Evolutionary conservation across 768 basidiomycete species (phyloP), one percentile per base, ranked within the genome.

Genomic region (Hericium alpestre): DNA sequence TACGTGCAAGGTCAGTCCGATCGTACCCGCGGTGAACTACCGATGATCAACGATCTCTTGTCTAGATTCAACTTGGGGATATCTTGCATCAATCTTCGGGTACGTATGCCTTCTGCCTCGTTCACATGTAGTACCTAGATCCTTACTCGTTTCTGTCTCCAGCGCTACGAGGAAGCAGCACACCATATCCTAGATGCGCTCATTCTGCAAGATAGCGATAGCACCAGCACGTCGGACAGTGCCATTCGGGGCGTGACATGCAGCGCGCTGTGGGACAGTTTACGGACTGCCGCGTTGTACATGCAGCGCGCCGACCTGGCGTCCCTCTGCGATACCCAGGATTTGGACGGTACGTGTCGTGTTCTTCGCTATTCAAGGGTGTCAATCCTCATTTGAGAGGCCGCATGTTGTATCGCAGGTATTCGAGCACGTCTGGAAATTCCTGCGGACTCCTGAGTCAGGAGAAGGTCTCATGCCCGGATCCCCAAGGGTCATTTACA

Each of bases 11-110:
- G 89, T 83, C 55, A 56, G 75, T 66, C 1, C 20, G n/a, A 25
- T 49, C 54, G 20, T 39, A 57, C 52, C 53, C 0, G 3, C 27
- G 11, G 18, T 38, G 12, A 46, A 7, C n/a, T 7, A 23, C 7
- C 60, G 4, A 11, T 15, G 38, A 32, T 27, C 61, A 27, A 12
- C 25, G 20, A 15, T 41, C 20, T 38, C 15, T 12, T 50, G 37
- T 20, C 16, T 16, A 93, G 93, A 64, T 96, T 91, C 70, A 96
- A 97, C 70, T 76, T 96, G 15, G 93, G 93, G 20, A 96, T 96
- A 59, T 90, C 92, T 1, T 90, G 84, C 66, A 89, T 92, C 65
- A 93, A 91, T 68, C 78, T 97, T 56, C 78, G 80, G 54, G 90
- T 93, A 67, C 57, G 78, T 73, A 12, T 51, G 27, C 25, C 8